These are phyloP conservation scores for Hypoxylon sp. DNA, from an alignment of 2,329 filamentous ascomycete species.

Conservation along the genomic window DNA sequence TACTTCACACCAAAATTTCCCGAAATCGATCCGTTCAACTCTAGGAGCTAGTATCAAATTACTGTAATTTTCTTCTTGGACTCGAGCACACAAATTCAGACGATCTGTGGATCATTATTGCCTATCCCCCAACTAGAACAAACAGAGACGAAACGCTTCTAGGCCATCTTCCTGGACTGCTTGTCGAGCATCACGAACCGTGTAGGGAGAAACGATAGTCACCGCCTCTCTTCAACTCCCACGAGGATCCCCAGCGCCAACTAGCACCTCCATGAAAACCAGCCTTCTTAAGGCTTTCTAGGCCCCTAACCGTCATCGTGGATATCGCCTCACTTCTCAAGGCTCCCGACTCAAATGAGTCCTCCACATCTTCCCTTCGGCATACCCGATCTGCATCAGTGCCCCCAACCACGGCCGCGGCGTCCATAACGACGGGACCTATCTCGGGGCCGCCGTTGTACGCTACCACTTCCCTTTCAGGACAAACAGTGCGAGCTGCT, in stretches of 20 bases:
- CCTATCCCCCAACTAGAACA: constrained; percentile 14
- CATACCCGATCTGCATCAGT: constrained; percentile 58
- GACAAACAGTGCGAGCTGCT: constrained; percentile 53
- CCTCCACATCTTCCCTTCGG: constrained; percentile 65
- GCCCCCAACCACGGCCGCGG: constrained; percentile 55
- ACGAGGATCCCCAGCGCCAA: constrained; percentile 40
- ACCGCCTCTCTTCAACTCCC: constrained; percentile 22
- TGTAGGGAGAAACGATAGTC: constrained; percentile 20
- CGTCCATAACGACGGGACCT: constrained; percentile 56
- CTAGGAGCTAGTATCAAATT: constrained; percentile 25
- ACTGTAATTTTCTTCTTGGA: constrained; percentile 18
- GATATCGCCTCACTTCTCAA: constrained; percentile 95
- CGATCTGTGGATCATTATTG: constrained; percentile 17
- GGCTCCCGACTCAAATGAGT: constrained; percentile 80
- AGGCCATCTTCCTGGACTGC: constrained; percentile 31
- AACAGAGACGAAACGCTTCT: constrained; percentile 41
- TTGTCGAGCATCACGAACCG: constrained; percentile 35
- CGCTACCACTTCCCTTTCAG: constrained; percentile 47
- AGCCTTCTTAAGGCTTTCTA: constrained; percentile 55
- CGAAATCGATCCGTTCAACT: constrained; percentile 21
- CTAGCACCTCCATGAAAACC: constrained; percentile 54
- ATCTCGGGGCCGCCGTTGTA: constrained; percentile 49
- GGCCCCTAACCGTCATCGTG: constrained; percentile 78
- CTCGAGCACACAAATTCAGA: constrained; percentile 22
- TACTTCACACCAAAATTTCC: constrained; percentile 35